Evolutionary conservation across 1,139 yeast genomes (phyloP), one percentile per base, ranked within the genome.

Genomic region (Geotrichum macrosporum): DNA sequence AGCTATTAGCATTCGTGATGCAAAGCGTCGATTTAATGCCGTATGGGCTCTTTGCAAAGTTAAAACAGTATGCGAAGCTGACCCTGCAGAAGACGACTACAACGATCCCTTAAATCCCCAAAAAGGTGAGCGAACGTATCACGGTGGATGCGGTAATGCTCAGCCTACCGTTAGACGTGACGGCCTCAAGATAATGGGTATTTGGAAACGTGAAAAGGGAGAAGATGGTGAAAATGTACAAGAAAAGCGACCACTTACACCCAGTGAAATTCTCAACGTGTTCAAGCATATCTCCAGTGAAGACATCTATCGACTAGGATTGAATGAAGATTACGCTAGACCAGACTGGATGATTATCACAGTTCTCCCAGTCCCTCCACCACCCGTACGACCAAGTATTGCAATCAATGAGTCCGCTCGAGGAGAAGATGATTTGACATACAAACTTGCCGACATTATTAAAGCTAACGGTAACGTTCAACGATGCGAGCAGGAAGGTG

Each of bases 331-430:
- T 63, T 92, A 87, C 62, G 95, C 98, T 1, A 81, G 98, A 63
- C 99, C 99, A 1, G 99, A 94, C 68, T 94, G 98, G 99, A 81
- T 94, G 83, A 76, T 94, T 55, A 78, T 94, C 55, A 89, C 98
- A 2, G 97, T 92, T 15, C 74, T 94, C 60, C 98, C 98, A 1
- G 98, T 94, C n/a, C 99, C 99, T 37, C 99, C 99, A 46, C 98
- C 98, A 50, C 97, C 97, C 30, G 98, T 94, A 30, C 84, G 99
- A 69, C 99, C 99, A 15, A 85, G 95, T 35, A 92, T 94, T 71
- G 96, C 98, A 2, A 89, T 92, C 61, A 92, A 92, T 59, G 98
- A 94, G 63, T 87, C 96, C n/a, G 96, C 95, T 49, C 81, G 98
- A 71, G 96, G 98, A 60, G 98, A 94, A 67, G 99, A 94, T 77